Evolutionary conservation across 1,139 yeast genomes (phyloP).

Genomic region (Diutina mesorugosa): DNA sequence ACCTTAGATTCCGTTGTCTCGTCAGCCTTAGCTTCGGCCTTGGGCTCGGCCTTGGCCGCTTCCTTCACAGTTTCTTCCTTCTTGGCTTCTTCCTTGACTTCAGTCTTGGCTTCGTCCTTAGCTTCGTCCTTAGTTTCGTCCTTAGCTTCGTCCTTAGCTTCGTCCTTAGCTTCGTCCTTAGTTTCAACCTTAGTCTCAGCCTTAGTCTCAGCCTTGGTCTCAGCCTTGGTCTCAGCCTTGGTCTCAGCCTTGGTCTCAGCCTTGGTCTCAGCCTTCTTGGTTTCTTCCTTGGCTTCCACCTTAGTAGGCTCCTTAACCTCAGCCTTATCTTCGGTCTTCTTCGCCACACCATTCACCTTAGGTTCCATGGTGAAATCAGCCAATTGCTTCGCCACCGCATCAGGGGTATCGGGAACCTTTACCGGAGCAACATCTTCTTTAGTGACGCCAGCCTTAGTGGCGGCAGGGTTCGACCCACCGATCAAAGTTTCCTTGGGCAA

Average conservation of each 20-base stretch:
- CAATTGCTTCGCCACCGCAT: neutral
- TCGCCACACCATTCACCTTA: neutral
- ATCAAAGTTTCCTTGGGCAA: constrained; percentile 33
- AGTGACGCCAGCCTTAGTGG: neutral
- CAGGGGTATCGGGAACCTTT: neutral
- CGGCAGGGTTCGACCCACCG: constrained; percentile 10
- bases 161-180: constrained; percentile 5
- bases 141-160: constrained; percentile 3
- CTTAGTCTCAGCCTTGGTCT: constrained; percentile 4
- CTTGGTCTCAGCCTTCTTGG: constrained; percentile 7
- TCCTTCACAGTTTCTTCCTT: constrained; percentile 4
- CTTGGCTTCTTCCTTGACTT: constrained; percentile 4
- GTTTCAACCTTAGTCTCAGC: constrained; percentile 3
- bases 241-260: constrained; percentile 4
- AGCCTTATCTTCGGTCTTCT: constrained; percentile 5
- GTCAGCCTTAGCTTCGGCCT: neutral
- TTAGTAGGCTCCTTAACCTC: neutral
- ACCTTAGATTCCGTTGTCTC: neutral
- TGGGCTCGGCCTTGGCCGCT: neutral
- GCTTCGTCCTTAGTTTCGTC: constrained; percentile 3
- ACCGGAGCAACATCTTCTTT: neutral
- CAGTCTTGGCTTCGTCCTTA: constrained; percentile 3
- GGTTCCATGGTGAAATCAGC: neutral
- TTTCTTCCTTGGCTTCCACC: constrained; percentile 6
- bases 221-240: constrained; percentile 4